These are phyloP conservation scores for Athelia psychrophila DNA, from an alignment of 1,284 basidiomycete genomes.

Conservation along the genomic window DNA sequence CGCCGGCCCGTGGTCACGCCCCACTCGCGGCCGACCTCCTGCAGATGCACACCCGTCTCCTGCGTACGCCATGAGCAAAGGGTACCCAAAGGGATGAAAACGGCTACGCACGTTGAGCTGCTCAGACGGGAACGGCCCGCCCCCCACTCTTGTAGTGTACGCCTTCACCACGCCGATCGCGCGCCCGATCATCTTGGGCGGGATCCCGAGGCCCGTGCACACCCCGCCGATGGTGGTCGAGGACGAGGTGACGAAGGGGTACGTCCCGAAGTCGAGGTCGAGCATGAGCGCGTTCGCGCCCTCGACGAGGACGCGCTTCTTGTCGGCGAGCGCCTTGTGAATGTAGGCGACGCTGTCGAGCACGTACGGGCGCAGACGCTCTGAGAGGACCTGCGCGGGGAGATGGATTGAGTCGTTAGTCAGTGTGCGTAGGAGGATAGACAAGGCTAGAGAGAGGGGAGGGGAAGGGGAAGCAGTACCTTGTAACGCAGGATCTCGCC, in stretches of 20 bases:
- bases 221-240: constrained; percentile 93
- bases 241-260: constrained; percentile 95
- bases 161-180: constrained; percentile 95
- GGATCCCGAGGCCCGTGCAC: constrained; percentile 94
- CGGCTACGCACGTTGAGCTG: constrained; percentile 72
- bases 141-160: constrained; percentile 96
- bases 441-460: neutral
- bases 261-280: constrained; percentile 97
- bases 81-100: neutral
- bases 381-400: constrained; percentile 69
- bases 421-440: constrained; percentile 1
- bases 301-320: constrained; percentile 89
- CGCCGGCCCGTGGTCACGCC: constrained; percentile 92
- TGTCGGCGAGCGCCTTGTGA: constrained; percentile 72
- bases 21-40: constrained; percentile 92
- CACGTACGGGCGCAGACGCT: constrained; percentile 86
- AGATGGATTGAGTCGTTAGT: neutral
- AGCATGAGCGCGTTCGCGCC: constrained; percentile 99
- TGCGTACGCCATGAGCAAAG: constrained; percentile 23
- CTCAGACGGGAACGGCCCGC: constrained; percentile 97
- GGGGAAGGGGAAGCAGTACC: constrained; percentile 50
- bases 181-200: constrained; percentile 83
- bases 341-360: constrained; percentile 86
- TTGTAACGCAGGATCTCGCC: constrained; percentile 93
- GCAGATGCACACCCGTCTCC: constrained; percentile 84